phyloP scores from a whole-genome alignment of 805 yeast species.

The Tetrapisispora pingtungensis region DNA sequence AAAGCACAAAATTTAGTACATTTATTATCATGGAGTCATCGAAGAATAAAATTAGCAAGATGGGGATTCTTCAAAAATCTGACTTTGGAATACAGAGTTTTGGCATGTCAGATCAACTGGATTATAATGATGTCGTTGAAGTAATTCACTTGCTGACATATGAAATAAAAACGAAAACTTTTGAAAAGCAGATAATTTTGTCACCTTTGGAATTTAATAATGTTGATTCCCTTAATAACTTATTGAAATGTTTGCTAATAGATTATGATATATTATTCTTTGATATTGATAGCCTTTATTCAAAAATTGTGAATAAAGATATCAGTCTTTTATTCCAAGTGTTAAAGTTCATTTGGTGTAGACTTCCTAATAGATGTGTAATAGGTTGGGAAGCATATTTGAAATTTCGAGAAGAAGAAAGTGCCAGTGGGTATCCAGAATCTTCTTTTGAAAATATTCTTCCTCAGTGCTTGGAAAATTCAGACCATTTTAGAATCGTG shows the following conservation, averaged over 20 bases:
- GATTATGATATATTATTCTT: neutral
- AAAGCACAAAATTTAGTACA: no score
- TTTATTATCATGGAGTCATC: no score
- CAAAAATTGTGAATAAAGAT: constrained; percentile 27
- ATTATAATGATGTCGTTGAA: constrained; percentile 54
- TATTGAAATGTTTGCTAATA: neutral
- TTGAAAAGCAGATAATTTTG: neutral
- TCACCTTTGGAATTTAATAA: neutral
- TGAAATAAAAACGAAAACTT: constrained; percentile 34
- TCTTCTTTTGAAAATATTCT: constrained; percentile 67
- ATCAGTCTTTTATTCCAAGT: constrained; percentile 63
- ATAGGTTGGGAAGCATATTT: constrained; percentile 80
- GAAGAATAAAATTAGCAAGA: neutral
- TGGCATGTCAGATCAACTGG: constrained; percentile 32
- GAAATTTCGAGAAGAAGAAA: constrained; percentile 55
- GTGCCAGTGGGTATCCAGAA: constrained; percentile 53
- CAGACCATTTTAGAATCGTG: constrained; percentile 81
- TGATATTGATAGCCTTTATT: neutral
- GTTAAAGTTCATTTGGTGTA: constrained; percentile 76
- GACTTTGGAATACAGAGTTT: neutral
- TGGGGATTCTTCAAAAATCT: neutral
- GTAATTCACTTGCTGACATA: constrained; percentile 60
- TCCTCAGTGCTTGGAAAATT: constrained; percentile 72
- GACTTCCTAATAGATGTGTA: constrained; percentile 68
- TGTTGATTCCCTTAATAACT: neutral